Base-by-base conservation (phyloP, 495 filamentous ascomycete species). In the Massariosphaeria phaeospora region DNA sequence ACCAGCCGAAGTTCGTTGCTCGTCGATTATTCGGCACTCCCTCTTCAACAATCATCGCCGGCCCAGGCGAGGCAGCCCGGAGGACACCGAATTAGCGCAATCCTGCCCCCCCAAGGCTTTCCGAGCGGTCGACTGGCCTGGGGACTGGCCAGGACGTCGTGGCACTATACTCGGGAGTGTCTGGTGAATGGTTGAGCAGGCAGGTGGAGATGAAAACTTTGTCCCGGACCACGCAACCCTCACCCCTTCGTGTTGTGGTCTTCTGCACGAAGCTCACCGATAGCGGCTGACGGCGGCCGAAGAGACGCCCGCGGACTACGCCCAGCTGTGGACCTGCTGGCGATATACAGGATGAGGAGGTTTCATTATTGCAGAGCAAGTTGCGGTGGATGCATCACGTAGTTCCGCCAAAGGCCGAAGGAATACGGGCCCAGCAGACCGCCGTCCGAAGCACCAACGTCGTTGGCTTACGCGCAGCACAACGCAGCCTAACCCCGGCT, bases 181-280 rank as follows among this genome's bases (percentile, higher is more conserved):
- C 21, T 25, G 52, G 41, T 52, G 41, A 59, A 30, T 54, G 57
- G 57, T 29, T 25, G 52, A 12, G 25, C 8, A 15, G 15, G 15
- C 13, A 29, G 6, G 44, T 60, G 43, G 57, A 33, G 24, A 35
- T 36, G 50, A 49, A 55, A 61, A 55, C 50, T 61, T 44, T 43
- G 44, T 55, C 57, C 43, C 30, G 25, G 36, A 27, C 48, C 56
- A 48, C 48, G 48, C 49, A 54, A 54, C 42, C 44, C 43, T 42
- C 21, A 27, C 7, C 31, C 15, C 33, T 10, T 42, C 33, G 34
- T 30, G n/a, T 48, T 39, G 2, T 33, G 27, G 1, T 26, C 21
- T 26, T 51, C 40, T 46, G 38, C 48, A 48, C 39, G 11, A 48
- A 34, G 17, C 20, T 21, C 41, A 52, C 24, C 34, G 40, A 24